Base-by-base conservation (phyloP, 371 early-diverging fungal species). In the Syncephalastrum racemosum region DNA sequence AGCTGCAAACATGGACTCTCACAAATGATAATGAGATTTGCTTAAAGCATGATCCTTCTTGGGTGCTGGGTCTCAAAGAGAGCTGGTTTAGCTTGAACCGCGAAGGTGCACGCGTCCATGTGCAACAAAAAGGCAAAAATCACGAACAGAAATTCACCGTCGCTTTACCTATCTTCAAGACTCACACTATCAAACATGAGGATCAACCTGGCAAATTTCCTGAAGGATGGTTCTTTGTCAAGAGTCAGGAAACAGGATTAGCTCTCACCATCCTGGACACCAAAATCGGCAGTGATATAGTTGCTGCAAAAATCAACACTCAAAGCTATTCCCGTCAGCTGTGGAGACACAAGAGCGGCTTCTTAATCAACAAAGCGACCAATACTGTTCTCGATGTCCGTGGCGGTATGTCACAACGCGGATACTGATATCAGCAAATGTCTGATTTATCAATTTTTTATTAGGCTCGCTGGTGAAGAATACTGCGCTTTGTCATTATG, bases 211-310 rank as follows among this genome's bases (percentile, higher is more conserved):
- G 67, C 31, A 62, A 71, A 46, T 85, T 85, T 70, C 85, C 85
- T 39, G 66, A 68, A 19, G 77, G 77, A 41, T 82, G 79, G 75
- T 83, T 85, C 71, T 85, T 82, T 62, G 72, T 85, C 62, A 85
- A 82, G 64, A 80, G 74, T 70, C 85, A 60, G 59, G 75, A 72
- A 14, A 71, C 67, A 10, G 70, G 72, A 42, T 60, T 73, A 4
- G 80, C 80, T 39, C 63, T 83, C 20, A 75, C 80, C 36, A 74
- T 79, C 7, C 39, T 61, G 8, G 68, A 75, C 18, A 57, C 67
- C 23, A 61, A 66, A 16, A 31, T 8, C 12, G 36, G 36, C 3
- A 31, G 10, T 31, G 74, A 73, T 25, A 78, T 82, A 12, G 67
- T 76, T 46, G 81, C 80, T 54, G 53, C 73, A 46, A 75, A 77